phyloP scores from a whole-genome alignment of 176 grass and related monocot genomes.

The Olyra latifolia region DNA sequence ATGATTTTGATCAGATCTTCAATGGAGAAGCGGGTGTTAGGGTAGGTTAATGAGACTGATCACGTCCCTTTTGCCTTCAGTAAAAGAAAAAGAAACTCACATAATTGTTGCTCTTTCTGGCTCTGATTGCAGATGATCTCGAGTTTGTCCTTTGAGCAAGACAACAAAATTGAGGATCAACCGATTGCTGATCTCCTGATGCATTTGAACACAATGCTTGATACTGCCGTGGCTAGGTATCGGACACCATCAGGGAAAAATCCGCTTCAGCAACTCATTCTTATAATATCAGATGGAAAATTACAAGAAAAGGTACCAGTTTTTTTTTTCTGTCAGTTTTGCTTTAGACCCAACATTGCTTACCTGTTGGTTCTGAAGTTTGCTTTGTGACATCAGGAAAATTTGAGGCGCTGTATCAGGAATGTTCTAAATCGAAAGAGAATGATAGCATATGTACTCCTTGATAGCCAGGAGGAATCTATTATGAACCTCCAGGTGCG shows the following conservation, averaged over 20 bases:
- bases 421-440: conserved; percentile 76
- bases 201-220: conserved; percentile 81
- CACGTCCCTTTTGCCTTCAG: neutral
- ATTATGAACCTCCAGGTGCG: conserved; percentile 67
- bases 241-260: conserved; percentile 85
- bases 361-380: conserved; percentile 27
- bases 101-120: conserved; percentile 14
- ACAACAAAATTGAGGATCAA: conserved; percentile 85
- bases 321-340: neutral
- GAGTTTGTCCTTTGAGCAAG: conserved; percentile 91
- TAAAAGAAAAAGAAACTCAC: neutral
- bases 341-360: neutral
- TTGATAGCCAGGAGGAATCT: conserved; percentile 80
- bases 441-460: conserved; percentile 86
- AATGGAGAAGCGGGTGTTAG: conserved; percentile 81
- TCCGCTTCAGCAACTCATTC: conserved; percentile 79
- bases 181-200: conserved; percentile 87
- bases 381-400: conserved; percentile 48
- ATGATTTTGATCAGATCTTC: conserved; percentile 97
- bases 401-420: conserved; percentile 72
- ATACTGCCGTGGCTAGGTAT: conserved; percentile 62
- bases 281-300: conserved; percentile 88
- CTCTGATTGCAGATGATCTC: conserved; percentile 70
- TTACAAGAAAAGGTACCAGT: conserved; percentile 82
- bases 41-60: conserved; percentile 36